Base-by-base conservation (phyloP, 352 stramenopile genomes). In the Poterioochromonas sp. region DNA sequence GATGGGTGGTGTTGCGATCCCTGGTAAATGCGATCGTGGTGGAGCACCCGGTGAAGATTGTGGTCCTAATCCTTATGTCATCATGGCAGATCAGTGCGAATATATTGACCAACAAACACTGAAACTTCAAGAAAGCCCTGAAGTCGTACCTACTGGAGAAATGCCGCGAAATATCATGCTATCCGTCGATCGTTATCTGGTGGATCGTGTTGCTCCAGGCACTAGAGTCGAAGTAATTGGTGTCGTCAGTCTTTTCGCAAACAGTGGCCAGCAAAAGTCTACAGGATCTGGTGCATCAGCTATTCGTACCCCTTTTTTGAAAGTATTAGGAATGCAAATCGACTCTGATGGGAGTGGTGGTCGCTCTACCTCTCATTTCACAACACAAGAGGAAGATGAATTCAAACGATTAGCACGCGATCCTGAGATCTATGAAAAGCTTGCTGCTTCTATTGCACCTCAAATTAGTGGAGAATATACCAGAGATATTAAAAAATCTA, bases 391-490 rank as follows among this genome's bases (percentile, higher is more conserved):
- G 37, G 86, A 90, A 69, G 77, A 80, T 18, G 82, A 88, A 54
- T 87, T 95, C 71, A 77, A 85, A 29, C 79, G 85, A 53, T 84
- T 93, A 51, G 85, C 87, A 11, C 79, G 82, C 18, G 83, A 90
- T 53, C 81, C 87, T 18, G 87, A 94, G 0, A 62, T 76, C 22
- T 76, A 76, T 63, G 47, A 62, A 32, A 60, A 62, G 39, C 18
- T 76, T n/a, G 22, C 40, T 1, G 40, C 5, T 1, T 76, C 68
- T 32, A 76, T 76, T 82, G 96, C 96, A 20, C 96, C 96, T 0
- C 95, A 99, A 88, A 99, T 99, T 73, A 99, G 96, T 84, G 96
- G 96, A 3, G 84, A 95, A 98, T 44, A 93, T 93, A 94, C 98
- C 79, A 93, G 97, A 68, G 94, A 99, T 84, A 94, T 99, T 20